phyloP scores from a whole-genome alignment of 1,284 basidiomycete species.

The Irpex sp. region DNA sequence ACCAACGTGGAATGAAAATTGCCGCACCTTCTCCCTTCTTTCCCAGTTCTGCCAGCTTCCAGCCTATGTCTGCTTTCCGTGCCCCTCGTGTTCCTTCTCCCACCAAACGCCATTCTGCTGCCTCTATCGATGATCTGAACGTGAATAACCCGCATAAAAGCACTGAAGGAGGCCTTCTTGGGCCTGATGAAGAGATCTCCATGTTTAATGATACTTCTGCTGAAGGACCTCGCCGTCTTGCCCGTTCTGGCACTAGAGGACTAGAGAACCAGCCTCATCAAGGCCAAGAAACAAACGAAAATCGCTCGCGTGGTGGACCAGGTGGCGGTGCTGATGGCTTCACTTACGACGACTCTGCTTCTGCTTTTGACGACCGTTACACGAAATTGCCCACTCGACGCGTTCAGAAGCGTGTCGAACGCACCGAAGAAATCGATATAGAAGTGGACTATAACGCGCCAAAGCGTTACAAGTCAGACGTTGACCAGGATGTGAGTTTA shows the following conservation, averaged over 20 bases:
- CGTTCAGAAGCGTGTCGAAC: constrained; percentile 19
- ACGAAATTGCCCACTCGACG: constrained; percentile 10
- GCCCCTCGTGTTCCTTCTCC: constrained; percentile 13
- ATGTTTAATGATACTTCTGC: neutral
- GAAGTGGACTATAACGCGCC: constrained; percentile 16
- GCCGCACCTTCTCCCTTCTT: constrained; percentile 20
- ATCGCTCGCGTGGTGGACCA: neutral
- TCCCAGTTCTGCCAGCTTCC: constrained; percentile 12
- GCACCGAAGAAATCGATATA: constrained; percentile 16
- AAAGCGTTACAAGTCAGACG: constrained; percentile 22
- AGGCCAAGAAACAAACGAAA: neutral
- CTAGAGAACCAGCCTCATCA: neutral
- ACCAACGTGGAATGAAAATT: neutral
- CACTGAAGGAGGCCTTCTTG: constrained; percentile 8
- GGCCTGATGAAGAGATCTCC: neutral
- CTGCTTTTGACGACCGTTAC: neutral
- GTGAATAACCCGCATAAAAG: constrained; percentile 28
- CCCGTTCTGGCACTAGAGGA: neutral
- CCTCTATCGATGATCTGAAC: constrained; percentile 18
- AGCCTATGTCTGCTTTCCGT: constrained; percentile 17
- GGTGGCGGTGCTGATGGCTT: neutral
- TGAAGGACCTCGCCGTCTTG: neutral
- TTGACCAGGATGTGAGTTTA: constrained; percentile 3
- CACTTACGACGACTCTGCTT: neutral
- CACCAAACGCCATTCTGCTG: constrained; percentile 11